Evolutionary conservation across 2,329 filamentous ascomycete genomes (phyloP), one percentile per base, ranked within the genome.

Genomic region (Arthrobotrys entomopaga): DNA sequence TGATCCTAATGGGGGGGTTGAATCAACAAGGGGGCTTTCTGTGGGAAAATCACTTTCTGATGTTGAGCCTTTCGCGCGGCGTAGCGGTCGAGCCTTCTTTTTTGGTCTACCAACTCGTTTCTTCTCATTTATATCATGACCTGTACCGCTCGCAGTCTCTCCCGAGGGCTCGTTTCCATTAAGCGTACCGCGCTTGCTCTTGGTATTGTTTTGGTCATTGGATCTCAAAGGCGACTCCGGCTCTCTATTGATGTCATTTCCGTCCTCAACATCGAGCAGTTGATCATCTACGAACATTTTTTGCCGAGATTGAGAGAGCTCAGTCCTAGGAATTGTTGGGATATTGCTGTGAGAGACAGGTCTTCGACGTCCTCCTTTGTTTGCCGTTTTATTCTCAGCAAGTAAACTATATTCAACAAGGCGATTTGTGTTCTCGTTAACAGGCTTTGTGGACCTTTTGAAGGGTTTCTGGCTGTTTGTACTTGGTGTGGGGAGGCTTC

Each of bases 61-160:
- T 50, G 19, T 19, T 10, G 29, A 34, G 29, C 10, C 29, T 10
- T 34, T 34, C 29, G 29, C 5, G 29, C 10, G 29, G 29, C 29
- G 29, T 2, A 34, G 29, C 10, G 29, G 10, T 10, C 29, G 6
- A 22, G 3, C 29, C 40, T 65, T 42, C 40, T 65, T 72, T 38
- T 65, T 72, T 15, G 67, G 67, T 60, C 74, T 46, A 69, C 77
- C 56, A 34, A 53, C 48, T 69, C 49, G 53, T 71, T 73, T 16
- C 67, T 60, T 58, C 66, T 65, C 26, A 40, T 34, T 34, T 60
- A 38, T 77, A 80, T 8, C 7, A 16, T 24, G 4, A 20, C 11
- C 38, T 11, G 10, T 20, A n/a, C 13, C 15, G 1, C 19, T 19
- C 29, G 42, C 13, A 16, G 16, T 29, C 16, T 15, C 34, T 13